Base-by-base conservation (phyloP, 805 yeast species). In the Wickerhamomyces xylosicus region DNA sequence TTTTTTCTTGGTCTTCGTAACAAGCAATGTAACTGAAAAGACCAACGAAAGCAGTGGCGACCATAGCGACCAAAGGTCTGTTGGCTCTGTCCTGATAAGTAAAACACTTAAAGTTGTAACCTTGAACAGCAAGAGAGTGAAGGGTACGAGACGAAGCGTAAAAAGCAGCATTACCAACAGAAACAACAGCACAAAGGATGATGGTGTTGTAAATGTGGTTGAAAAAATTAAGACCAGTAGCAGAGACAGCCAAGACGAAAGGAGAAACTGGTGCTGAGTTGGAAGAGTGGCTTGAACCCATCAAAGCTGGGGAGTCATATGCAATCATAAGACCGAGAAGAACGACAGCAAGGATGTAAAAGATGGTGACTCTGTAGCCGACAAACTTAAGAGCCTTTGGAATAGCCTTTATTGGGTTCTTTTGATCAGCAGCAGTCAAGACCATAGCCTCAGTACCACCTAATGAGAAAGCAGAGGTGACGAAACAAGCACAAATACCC, bases 161-260 rank as follows among this genome's bases (percentile, higher is more conserved):
- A 39, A 78, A 70, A 4, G 80, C 75, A 3, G 84, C 75, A 49
- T 77, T 70, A 35, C 74, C 82, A 36, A 69, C 71, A 16, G 75
- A 69, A 28, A 67, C 54, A 20, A 82, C 80, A 6, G 85, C 77
- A 3, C 79, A 62, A 48, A 79, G 63, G 48, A 79, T 75, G 18
- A 70, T 77, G 4, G 80, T 81, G 47, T 79, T 79, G 47, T 79
- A 67, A 45, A 79, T 71, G 52, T 77, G 80, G 47, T 78, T 72
- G 36, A 77, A 65, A 6, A 72, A 79, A 19, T 62, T 67, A 35
- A 75, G 69, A 37, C 81, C 79, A 57, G 66, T 67, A 38, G 70
- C 66, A 56, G 8, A 5, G 39, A 77, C 64, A 27, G 85, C 82
- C 53, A 79, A 68, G 40, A 79, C 83, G 48, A 72, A 79, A 22